Conservation (phyloP, 1,139 yeast species). For the Sugiyamaella pinicola region DNA sequence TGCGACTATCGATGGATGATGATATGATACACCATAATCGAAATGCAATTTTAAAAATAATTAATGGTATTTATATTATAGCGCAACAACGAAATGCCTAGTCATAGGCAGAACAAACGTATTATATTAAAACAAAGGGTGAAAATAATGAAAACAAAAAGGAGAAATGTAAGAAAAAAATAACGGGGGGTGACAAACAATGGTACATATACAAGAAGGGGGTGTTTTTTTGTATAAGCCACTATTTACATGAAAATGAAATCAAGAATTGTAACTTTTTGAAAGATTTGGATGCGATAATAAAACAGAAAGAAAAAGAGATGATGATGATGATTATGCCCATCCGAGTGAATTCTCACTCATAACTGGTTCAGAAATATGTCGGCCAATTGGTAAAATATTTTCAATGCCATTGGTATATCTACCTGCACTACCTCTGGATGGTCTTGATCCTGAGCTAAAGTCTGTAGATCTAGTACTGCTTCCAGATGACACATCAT, state of each 20-base stretch:
- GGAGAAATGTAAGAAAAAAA: constrained; percentile 1
- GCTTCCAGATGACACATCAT: constrained; percentile 25
- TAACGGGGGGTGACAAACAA: not conserved
- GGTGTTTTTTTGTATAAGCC: not conserved
- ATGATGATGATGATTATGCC: constrained; percentile 37
- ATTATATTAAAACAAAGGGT: constrained; percentile 17
- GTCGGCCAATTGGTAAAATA: constrained; percentile 36
- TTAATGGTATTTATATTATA: constrained; percentile 12
- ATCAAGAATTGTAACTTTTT: constrained; percentile 6
- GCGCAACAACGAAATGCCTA: constrained; percentile 17
- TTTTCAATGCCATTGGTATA: constrained; percentile 26
- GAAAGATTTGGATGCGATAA: not conserved
- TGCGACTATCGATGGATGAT: too few species aligned
- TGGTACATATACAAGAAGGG: not conserved
- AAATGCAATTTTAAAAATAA: constrained; percentile 2
- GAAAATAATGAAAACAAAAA: constrained; percentile 1
- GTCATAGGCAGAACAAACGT: constrained; percentile 20
- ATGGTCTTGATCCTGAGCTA: constrained; percentile 20
- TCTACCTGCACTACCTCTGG: constrained; percentile 28
- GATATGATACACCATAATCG: not conserved
- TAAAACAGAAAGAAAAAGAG: constrained; percentile 7
- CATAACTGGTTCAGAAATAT: constrained; percentile 45
- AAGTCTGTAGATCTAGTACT: constrained; percentile 23
- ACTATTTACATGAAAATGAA: not conserved
- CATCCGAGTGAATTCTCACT: constrained; percentile 48